phyloP scores from a whole-genome alignment of 805 yeast species.

The Ogataea zsoltii region DNA sequence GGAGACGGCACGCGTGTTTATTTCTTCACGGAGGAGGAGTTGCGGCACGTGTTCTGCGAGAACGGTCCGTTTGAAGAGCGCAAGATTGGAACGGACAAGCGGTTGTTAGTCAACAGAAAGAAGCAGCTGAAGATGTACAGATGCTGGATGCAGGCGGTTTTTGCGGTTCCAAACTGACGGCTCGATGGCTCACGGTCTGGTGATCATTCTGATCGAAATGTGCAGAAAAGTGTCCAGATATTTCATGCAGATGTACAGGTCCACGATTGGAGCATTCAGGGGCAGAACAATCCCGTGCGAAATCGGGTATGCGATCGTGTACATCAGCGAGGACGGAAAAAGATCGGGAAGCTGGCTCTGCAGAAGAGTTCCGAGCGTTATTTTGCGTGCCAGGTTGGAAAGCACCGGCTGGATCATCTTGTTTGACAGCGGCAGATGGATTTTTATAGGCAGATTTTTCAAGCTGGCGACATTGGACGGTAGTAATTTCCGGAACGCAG shows the following conservation, averaged over 20 bases:
- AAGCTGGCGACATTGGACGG: conserved; percentile 27
- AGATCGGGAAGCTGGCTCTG: conserved; percentile 44
- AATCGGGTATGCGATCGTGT: conserved; percentile 43
- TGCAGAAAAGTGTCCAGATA: conserved; percentile 71
- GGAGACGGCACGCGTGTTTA: conserved; percentile 98
- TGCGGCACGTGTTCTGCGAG: conserved; percentile 67
- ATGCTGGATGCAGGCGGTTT: conserved; percentile 95
- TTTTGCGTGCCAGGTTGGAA: conserved; percentile 10
- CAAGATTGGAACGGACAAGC: conserved; percentile 84
- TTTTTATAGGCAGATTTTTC: conserved; percentile 48
- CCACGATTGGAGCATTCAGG: conserved; percentile 42
- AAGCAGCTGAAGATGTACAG: conserved; percentile 93
- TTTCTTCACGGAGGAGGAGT: conserved; percentile 93
- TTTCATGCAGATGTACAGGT: conserved; percentile 44
- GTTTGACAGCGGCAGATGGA: conserved; percentile 43
- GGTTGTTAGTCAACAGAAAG: conserved; percentile 89
- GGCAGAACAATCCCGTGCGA: conserved; percentile 60
- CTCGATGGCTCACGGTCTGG: neutral
- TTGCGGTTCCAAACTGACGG: conserved; percentile 38
- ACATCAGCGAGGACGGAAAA: conserved; percentile 41
- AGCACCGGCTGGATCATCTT: conserved; percentile 37
- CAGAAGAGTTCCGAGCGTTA: conserved; percentile 43
- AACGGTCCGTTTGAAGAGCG: conserved; percentile 59
- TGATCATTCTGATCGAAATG: conserved; percentile 42
- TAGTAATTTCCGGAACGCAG: conserved; percentile 27